These are phyloP conservation scores for Wickerhamiella dianesei DNA, from an alignment of 805 yeast genomes.

Conservation along the genomic window DNA sequence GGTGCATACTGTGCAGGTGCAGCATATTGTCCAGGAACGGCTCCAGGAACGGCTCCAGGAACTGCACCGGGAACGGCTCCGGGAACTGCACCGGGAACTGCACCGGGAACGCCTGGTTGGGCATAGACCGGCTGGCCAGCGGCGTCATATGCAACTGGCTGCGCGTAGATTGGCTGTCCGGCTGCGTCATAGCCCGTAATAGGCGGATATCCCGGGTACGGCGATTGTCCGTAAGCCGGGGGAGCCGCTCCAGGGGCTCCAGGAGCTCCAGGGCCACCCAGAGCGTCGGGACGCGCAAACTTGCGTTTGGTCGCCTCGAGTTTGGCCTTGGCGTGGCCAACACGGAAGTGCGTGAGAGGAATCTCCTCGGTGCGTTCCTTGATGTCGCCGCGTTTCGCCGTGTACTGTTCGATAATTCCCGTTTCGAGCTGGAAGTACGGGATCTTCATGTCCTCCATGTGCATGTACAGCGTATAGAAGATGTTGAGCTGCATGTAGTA, in stretches of 20 bases:
- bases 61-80: background rate
- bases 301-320: constrained; percentile 72
- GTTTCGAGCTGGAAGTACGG: constrained; percentile 83
- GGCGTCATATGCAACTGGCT: constrained; percentile 10
- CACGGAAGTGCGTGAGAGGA: constrained; percentile 79
- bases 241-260: constrained; percentile 25
- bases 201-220: constrained; percentile 13
- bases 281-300: constrained; percentile 26
- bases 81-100: background rate
- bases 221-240: constrained; percentile 21
- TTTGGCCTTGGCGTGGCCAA: constrained; percentile 76
- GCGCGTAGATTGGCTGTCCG: constrained; percentile 24
- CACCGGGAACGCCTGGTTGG: constrained; percentile 2
- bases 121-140: constrained; percentile 24
- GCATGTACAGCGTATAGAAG: constrained; percentile 78
- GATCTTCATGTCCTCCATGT: constrained; percentile 92
- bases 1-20: background rate
- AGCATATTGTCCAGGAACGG: background rate
- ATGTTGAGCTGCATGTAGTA: constrained; percentile 97
- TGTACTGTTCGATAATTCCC: constrained; percentile 72
- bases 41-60: background rate
- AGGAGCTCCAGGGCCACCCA: constrained; percentile 21
- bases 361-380: constrained; percentile 82
- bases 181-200: constrained; percentile 14
- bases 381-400: constrained; percentile 72